These are phyloP conservation scores for Aspergillus ellipticus DNA, from an alignment of 495 filamentous ascomycete genomes.

Conservation along the genomic window DNA sequence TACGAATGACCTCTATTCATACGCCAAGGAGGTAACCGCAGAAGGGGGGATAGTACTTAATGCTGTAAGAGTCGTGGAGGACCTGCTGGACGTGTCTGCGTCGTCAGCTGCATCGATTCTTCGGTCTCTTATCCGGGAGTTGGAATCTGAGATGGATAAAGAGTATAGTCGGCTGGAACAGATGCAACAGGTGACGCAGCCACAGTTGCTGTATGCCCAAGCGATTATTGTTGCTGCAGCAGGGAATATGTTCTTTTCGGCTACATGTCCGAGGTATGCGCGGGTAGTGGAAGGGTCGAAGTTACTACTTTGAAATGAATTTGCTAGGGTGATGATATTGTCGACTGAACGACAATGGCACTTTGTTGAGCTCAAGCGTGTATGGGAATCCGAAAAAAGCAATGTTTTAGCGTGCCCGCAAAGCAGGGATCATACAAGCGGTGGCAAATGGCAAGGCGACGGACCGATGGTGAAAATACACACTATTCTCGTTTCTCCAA, in stretches of 20 bases:
- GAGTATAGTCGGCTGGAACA: constrained; percentile 1
- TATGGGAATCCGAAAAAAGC: too few relatives aligned
- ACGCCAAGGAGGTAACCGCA: constrained; percentile 11
- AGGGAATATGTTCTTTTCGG: constrained; percentile 19
- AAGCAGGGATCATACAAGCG: too few relatives aligned
- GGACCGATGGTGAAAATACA: too few relatives aligned
- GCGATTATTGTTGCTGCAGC: constrained; percentile 9
- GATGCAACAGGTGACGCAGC: background rate
- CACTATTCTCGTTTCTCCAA: too few relatives aligned
- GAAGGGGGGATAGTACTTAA: constrained; percentile 9
- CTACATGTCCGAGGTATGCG: constrained; percentile 17
- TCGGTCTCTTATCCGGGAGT: constrained; percentile 3
- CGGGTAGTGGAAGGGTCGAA: constrained; percentile 7
- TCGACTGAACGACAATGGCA: constrained; percentile 19
- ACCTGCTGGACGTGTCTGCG: background rate
- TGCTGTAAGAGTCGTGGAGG: constrained; percentile 11
- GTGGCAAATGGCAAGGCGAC: too few relatives aligned
- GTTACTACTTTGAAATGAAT: background rate
- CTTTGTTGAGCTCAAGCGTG: background rate
- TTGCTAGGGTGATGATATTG: background rate
- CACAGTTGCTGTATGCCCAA: constrained; percentile 10
- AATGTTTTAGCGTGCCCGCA: too few relatives aligned
- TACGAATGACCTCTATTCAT: constrained; percentile 19
- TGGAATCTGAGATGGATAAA: constrained; percentile 11
- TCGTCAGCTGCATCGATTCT: constrained; percentile 3